These are phyloP conservation scores for Pythium insidiosum DNA, from an alignment of 352 stramenopile genomes.

Conservation along the genomic window DNA sequence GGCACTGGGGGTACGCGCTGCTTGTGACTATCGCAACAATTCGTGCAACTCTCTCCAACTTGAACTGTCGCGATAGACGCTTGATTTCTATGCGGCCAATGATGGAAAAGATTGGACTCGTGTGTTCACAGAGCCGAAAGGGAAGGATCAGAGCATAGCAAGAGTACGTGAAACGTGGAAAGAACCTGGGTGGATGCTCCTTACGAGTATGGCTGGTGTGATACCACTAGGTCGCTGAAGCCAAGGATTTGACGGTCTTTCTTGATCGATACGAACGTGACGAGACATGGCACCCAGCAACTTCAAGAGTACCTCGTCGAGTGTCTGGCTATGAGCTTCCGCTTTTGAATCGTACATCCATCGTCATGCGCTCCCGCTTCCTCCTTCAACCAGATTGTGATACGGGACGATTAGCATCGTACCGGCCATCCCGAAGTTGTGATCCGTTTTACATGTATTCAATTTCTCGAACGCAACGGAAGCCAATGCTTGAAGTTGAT, in stretches of 20 bases:
- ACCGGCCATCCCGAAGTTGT: conserved; percentile 35
- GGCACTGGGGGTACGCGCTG: conserved; percentile 51
- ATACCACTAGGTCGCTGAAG: conserved; percentile 37
- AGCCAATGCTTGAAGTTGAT: conserved; percentile 66
- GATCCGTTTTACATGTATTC: no score
- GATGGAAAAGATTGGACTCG: conserved; percentile 42
- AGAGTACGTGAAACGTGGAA: conserved; percentile 10
- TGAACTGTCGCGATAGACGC: no score
- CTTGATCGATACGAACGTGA: conserved; percentile 75
- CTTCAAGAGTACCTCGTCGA: conserved; percentile 38
- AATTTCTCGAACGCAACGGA: no score
- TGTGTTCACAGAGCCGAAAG: conserved; percentile 63
- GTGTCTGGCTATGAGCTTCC: conserved; percentile 78
- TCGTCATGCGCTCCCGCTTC: conserved; percentile 49
- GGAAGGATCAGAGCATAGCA: conserved; percentile 18
- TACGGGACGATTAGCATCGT: conserved; percentile 8
- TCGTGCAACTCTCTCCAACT: no score
- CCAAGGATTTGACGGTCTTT: conserved; percentile 78
- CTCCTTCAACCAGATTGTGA: conserved; percentile 29
- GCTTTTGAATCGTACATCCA: conserved; percentile 59
- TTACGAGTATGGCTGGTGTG: background rate
- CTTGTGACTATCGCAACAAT: no score
- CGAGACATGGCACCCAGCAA: conserved; percentile 21
- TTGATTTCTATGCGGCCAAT: conserved; percentile 73
- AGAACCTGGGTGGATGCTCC: no score